A percentile compares a stretch with the other conserved stretches of the same genome.
phyloP scores from a whole-genome alignment of 179 eudicot genomes.

The Nepenthes alata region DNA sequence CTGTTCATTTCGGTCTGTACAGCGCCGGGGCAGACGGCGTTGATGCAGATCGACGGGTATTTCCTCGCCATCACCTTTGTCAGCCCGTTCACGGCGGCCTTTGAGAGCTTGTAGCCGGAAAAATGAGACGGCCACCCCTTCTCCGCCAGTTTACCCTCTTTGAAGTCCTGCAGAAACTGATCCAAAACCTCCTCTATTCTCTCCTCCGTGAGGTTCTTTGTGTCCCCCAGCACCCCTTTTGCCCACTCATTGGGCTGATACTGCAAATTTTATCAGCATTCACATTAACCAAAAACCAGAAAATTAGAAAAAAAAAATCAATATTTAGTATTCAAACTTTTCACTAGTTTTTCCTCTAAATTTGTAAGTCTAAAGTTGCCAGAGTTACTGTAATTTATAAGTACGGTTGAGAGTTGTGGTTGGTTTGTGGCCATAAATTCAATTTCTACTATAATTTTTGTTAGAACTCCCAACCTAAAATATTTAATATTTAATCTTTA shows the following conservation, averaged over 20 bases:
- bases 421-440: no score
- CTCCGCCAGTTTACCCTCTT: neutral
- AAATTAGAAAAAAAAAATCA: neutral
- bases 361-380: no score
- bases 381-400: no score
- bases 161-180: neutral
- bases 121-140: neutral
- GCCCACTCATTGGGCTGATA: neutral
- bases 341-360: no score
- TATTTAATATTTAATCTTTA: no score
- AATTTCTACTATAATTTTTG: no score
- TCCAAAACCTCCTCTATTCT: neutral
- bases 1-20: neutral
- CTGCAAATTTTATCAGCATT: no score
- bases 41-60: neutral
- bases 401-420: no score
- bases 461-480: no score
- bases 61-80: conserved; percentile 3
- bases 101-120: neutral
- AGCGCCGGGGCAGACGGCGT: neutral
- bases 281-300: no score
- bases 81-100: neutral
- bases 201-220: conserved; percentile 1
- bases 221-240: neutral
- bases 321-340: no score